Base-by-base conservation (phyloP, 75 land plant genomes). In the Pinus albicaulis region DNA sequence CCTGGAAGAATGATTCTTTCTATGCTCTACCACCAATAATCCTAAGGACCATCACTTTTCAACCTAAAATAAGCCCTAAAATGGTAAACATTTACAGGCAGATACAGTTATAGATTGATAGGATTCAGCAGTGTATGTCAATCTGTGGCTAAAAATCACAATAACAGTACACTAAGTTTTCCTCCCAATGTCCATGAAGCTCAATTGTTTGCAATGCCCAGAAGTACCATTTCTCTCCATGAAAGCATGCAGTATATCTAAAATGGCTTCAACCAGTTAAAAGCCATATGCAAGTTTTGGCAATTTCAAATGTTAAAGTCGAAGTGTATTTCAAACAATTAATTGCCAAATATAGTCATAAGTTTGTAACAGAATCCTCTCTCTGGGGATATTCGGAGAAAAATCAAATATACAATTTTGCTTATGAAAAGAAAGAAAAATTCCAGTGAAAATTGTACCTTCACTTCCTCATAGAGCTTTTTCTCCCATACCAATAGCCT, bases 401-500 rank as follows among this genome's bases (percentile, higher is more conserved):
- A 16, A 68, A 68, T 36, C 48, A n/a, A 36, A 68, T 68, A 41
- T 41, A 68, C 12, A 68, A 68, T 44, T 68, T 68, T 20, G 13
- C 3, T 41, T 61, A 34, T 34, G 20, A 16, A 20, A 68, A 19
- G 44, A 72, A 7, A 72, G 55, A 55, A 16, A 26, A 55, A 11
- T 15, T 52, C 25, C 3, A 55, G 14, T 7, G 56, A 41, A 24
- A 72, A 23, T 10, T 52, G 26, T 57, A 94, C 99, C 96, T 95
- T 95, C 48, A 97, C 97, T 82, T 97, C 98, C 44, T 90, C 88
- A 76, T 90, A 97, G 8, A 97, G 89, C 83, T 97, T 97, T 87
- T 94, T 94, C 64, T 97, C 99, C 99, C 99, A 97, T 34, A 92
- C 99, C 77, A 84, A 92, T 4, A 97, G 79, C 69, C 95, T 83